Conservation (phyloP, 2,329 filamentous ascomycete genomes). For the Pseudocercospora fuligena region DNA sequence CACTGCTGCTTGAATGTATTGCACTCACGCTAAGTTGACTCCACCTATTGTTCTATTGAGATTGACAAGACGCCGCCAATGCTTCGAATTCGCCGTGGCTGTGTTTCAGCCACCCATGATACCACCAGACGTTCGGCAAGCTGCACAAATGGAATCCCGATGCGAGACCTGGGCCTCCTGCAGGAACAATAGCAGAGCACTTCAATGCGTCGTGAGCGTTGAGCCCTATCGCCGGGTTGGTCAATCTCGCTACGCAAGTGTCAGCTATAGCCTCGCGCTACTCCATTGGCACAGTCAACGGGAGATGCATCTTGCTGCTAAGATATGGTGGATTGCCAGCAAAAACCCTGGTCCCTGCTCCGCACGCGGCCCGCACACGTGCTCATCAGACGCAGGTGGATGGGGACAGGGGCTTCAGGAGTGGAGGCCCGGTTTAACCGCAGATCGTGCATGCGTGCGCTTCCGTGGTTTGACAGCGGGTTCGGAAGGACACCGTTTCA, state of each 20-base stretch:
- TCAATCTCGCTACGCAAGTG: neutral
- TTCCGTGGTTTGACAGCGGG: neutral
- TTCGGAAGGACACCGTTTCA: neutral
- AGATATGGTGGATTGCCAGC: neutral
- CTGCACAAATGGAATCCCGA: neutral
- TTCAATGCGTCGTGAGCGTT: neutral
- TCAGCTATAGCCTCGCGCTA: neutral
- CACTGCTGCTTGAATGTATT: neutral
- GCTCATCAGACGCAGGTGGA: neutral
- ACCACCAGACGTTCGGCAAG: neutral
- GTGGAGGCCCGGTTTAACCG: neutral
- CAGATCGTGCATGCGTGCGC: neutral
- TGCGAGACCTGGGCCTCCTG: neutral
- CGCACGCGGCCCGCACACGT: neutral
- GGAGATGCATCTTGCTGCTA: neutral
- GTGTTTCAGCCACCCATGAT: constrained; percentile 8
- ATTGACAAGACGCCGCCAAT: neutral
- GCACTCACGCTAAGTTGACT: neutral
- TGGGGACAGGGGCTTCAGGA: neutral
- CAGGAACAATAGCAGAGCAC: neutral
- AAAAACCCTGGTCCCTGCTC: neutral
- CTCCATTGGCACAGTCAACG: neutral
- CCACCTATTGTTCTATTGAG: neutral
- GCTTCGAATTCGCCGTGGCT: constrained; percentile 8
- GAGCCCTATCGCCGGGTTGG: neutral